Conservation (phyloP, 352 stramenopile genomes). For the Globisporangium abappressorium region DNA sequence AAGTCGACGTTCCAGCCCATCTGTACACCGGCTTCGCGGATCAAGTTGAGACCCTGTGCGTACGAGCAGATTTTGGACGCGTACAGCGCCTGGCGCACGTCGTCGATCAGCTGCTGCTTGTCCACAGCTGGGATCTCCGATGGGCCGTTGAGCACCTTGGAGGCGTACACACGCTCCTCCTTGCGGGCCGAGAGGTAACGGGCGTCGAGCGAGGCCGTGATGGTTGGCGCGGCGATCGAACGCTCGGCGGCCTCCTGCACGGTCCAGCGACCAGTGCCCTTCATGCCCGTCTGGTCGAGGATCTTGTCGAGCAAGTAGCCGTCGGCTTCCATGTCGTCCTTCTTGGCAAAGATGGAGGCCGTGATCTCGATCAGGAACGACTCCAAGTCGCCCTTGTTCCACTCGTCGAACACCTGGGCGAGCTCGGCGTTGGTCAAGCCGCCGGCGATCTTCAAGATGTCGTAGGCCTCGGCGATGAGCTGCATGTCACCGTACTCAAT, state of each 20-base stretch:
- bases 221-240: conserved; percentile 96
- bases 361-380: conserved; percentile 99
- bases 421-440: conserved; percentile 92
- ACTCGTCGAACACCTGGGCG: conserved; percentile 93
- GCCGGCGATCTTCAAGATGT: conserved; percentile 94
- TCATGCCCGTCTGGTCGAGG: conserved; percentile 99
- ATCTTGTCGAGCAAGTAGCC: conserved; percentile 95
- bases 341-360: conserved; percentile 95
- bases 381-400: conserved; percentile 97
- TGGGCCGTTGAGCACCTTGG: conserved; percentile 92
- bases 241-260: conserved; percentile 95
- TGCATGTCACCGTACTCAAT: conserved; percentile 99
- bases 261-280: conserved; percentile 97
- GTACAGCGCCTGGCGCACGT: conserved; percentile 96
- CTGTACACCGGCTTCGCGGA: conserved; percentile 92
- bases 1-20: conserved; percentile 97
- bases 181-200: conserved; percentile 96
- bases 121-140: conserved; percentile 90
- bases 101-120: conserved; percentile 95
- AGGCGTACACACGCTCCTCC: conserved; percentile 93
- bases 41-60: conserved; percentile 95
- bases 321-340: conserved; percentile 91
- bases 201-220: conserved; percentile 95
- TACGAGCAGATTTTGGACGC: conserved; percentile 99
- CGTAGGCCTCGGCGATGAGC: conserved; percentile 98